These are phyloP conservation scores for Lanmaoa rubissima DNA, from an alignment of 768 basidiomycete species.

Conservation along the genomic window DNA sequence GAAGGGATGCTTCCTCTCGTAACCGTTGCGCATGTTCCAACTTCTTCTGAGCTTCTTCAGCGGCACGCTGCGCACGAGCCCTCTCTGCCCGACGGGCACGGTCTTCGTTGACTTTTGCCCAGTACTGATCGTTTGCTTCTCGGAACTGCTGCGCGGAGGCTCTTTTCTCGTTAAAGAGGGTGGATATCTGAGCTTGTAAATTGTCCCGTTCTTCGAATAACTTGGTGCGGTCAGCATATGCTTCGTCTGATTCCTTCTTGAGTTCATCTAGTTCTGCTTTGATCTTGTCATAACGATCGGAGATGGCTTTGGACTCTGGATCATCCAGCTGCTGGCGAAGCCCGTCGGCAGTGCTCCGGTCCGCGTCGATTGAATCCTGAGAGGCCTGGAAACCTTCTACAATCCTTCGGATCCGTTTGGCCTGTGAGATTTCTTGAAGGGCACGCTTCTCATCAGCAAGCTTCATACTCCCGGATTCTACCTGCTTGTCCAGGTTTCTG, in stretches of 20 bases:
- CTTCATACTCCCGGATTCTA: slow-evolving; percentile 90
- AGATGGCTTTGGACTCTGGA: slow-evolving; percentile 79
- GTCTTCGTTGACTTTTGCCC: slow-evolving; percentile 85
- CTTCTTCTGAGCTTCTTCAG: slow-evolving; percentile 76
- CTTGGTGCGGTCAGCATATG: slow-evolving; percentile 73
- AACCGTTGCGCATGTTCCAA: slow-evolving; percentile 76
- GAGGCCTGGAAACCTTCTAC: slow-evolving; percentile 82
- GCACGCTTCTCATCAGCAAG: slow-evolving; percentile 95
- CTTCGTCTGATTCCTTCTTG: slow-evolving; percentile 84
- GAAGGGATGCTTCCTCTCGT: slow-evolving; percentile 85
- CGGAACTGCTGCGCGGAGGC: slow-evolving; percentile 69
- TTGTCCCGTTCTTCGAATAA: slow-evolving; percentile 85
- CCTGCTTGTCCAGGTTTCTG: slow-evolving; percentile 83
- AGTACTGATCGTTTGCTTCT: slow-evolving; percentile 81
- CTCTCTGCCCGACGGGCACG: slow-evolving; percentile 79
- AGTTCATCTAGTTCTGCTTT: slow-evolving; percentile 83
- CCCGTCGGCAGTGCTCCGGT: slow-evolving; percentile 71
- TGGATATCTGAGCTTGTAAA: slow-evolving; percentile 66
- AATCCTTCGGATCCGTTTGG: slow-evolving; percentile 65
- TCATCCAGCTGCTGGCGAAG: slow-evolving; percentile 85
- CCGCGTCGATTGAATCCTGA: slow-evolving; percentile 78
- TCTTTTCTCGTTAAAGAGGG: slow-evolving; percentile 73
- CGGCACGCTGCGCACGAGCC: slow-evolving; percentile 69
- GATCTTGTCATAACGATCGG: slow-evolving; percentile 78
- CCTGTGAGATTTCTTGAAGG: slow-evolving; percentile 79